Conservation (phyloP, 2,329 filamentous ascomycete genomes). For the Colletotrichum trifolii region DNA sequence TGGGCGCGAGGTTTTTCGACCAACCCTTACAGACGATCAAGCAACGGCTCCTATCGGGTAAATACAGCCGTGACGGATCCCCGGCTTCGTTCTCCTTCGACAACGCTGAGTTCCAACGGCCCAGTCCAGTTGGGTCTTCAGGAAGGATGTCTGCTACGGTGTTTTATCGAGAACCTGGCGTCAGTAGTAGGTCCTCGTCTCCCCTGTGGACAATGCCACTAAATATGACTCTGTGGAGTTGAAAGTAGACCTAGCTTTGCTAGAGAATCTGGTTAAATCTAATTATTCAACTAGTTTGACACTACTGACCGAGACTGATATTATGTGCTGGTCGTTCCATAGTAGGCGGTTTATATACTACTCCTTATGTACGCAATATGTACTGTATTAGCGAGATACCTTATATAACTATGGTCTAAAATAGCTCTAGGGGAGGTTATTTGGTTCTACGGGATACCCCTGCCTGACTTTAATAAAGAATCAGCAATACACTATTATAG, state of each 20-base stretch:
- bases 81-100: neutral
- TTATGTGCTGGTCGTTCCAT: conserved; percentile 13
- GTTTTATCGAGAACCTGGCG: conserved; percentile 22
- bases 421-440: neutral
- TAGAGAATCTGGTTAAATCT: neutral
- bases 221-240: too few species aligned
- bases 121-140: conserved; percentile 3
- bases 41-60: neutral
- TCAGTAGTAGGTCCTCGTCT: conserved; percentile 9
- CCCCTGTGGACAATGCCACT: neutral
- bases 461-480: conserved; percentile 13
- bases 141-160: conserved; percentile 12
- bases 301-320: conserved; percentile 21
- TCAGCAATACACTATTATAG: conserved; percentile 19
- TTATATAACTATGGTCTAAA: conserved; percentile 16
- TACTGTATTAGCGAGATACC: conserved; percentile 16
- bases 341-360: conserved; percentile 9
- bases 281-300: conserved; percentile 4
- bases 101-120: neutral
- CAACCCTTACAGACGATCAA: neutral
- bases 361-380: conserved; percentile 20
- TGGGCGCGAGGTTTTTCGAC: neutral
- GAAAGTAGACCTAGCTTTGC: too few species aligned
- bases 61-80: neutral
- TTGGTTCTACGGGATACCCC: conserved; percentile 3